Evolutionary conservation across 345 rosid species (phyloP), one percentile per base, ranked within the genome.

Genomic region (Tarenaya hassleriana): DNA sequence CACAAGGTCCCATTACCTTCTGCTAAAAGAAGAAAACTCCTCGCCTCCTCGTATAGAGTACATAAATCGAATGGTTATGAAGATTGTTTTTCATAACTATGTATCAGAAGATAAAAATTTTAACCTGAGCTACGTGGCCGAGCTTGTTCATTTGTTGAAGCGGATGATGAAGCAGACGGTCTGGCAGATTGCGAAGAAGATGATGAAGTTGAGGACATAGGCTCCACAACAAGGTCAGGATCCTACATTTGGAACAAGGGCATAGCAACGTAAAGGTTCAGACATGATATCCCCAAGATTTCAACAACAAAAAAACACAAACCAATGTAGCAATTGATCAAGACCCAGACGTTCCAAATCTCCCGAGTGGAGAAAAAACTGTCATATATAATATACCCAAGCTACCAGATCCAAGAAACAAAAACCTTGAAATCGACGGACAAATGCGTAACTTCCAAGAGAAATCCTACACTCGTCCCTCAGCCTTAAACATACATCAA

Each of bases 191-290:
- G 95, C 11, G 84, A 64, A 39, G 82, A 74, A 13, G 80, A 73
- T 16, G 83, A 73, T 24, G 81, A 73, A 49, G 69, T 61, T 27
- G 88, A 33, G 10, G 77, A 46, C 88, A 92, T 88, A 47, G 95
- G 65, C 77, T 85, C 99, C 31, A 88, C 99, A 56, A 85, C 61
- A 58, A 85, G 68, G 55, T 81, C 97, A 68, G 87, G 79, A 69
- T 88, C 99, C 99, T 92, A 75, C 46, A 55, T 55, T 51, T 51
- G 3, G 47, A 63, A 29, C 5, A 44, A 50, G 8, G 33, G 29
- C 58, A 57, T 58, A 16, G 15, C 42, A 65, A n/a, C n/a, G n/a
- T n/a, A n/a, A n/a, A n/a, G n/a, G n/a, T n/a, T n/a, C n/a, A n/a
- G n/a, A n/a, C n/a, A n/a, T n/a, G n/a, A n/a, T n/a, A n/a, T n/a